Percentiles rank a stretch among this genome's conserved stretches.
These are phyloP conservation scores for Sphagnum magellanicum DNA, from an alignment of 228 moss, liverwort and hornwort species.

Conservation along the genomic window DNA sequence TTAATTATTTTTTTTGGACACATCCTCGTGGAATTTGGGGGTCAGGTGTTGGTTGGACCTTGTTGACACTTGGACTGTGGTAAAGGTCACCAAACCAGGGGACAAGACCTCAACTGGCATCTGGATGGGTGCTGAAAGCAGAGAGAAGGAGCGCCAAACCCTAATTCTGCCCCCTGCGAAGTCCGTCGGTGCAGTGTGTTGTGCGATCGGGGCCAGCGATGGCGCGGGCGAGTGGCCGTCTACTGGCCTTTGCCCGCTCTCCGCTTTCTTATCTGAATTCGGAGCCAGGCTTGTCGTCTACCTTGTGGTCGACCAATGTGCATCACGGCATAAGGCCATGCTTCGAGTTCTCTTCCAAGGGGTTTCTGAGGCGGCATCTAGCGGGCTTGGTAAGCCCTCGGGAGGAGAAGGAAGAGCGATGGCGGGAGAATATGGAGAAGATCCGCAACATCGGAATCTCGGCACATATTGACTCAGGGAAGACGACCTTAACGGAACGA, in stretches of 20 bases:
- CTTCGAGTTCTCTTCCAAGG: constrained; percentile 26
- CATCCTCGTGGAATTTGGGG: no score
- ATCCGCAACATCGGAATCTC: constrained; percentile 90
- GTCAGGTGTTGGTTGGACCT: no score
- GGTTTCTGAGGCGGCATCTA: constrained; percentile 42
- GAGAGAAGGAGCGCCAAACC: no score
- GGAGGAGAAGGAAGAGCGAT: constrained; percentile 52
- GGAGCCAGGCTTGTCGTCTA: constrained; percentile 18
- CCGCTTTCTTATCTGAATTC: constrained; percentile 6
- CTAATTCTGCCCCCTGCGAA: no score
- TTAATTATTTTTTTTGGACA: no score
- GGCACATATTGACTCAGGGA: constrained; percentile 92
- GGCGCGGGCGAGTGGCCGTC: constrained; percentile 51
- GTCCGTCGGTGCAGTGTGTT: no score
- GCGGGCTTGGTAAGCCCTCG: constrained; percentile 49
- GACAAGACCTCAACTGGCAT: no score
- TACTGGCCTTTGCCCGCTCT: constrained; percentile 32
- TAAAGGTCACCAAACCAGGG: no score
- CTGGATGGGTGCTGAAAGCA: no score
- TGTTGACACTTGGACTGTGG: no score
- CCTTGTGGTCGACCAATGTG: constrained; percentile 22
- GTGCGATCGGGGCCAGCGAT: constrained; percentile 8
- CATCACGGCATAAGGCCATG: constrained; percentile 28
- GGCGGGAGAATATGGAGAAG: constrained; percentile 81
- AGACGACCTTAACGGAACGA: constrained; percentile 91